A percentile compares a stretch with the other conserved stretches of the same genome.
These are phyloP conservation scores for Gloeophyllum trabeum DNA, from an alignment of 768 basidiomycete species.

Conservation along the genomic window DNA sequence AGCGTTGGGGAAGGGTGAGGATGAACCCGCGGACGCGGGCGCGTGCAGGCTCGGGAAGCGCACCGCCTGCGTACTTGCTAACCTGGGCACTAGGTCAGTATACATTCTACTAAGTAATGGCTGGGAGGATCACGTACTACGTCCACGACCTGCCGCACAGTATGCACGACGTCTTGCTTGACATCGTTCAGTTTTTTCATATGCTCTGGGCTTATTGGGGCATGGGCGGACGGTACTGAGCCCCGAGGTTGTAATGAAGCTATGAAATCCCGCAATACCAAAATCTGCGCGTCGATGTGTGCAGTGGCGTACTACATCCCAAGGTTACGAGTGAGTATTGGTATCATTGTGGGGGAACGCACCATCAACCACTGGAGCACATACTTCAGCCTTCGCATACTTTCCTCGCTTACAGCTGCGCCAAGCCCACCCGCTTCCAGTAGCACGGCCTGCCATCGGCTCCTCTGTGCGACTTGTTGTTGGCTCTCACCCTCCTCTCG, in stretches of 20 bases:
- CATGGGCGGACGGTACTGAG: conserved; percentile 22
- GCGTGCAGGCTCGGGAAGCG: conserved; percentile 78
- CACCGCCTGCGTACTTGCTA: conserved; percentile 74
- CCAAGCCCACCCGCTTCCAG: conserved; percentile 82
- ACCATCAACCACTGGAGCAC: conserved; percentile 86
- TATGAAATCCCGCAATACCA: conserved; percentile 76
- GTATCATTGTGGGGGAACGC: neutral
- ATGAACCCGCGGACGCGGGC: conserved; percentile 67
- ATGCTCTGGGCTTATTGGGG: conserved; percentile 25
- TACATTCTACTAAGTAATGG: neutral
- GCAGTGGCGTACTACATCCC: conserved; percentile 63
- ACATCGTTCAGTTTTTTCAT: conserved; percentile 63
- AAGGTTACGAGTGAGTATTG: neutral
- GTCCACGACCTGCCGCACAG: conserved; percentile 81
- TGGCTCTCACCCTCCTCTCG: conserved; percentile 21
- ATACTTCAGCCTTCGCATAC: conserved; percentile 76
- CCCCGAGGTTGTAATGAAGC: conserved; percentile 51
- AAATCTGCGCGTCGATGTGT: conserved; percentile 82
- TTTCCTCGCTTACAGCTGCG: conserved; percentile 85
- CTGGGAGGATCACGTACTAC: conserved; percentile 34
- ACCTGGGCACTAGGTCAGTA: conserved; percentile 1
- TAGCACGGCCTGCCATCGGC: conserved; percentile 77
- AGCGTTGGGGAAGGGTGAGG: conserved; percentile 69
- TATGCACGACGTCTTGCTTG: conserved; percentile 77
- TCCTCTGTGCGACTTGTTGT: conserved; percentile 57